These are phyloP conservation scores for Coniochaeta hoffmannii DNA, from an alignment of 2,329 filamentous ascomycete species.

Conservation along the genomic window DNA sequence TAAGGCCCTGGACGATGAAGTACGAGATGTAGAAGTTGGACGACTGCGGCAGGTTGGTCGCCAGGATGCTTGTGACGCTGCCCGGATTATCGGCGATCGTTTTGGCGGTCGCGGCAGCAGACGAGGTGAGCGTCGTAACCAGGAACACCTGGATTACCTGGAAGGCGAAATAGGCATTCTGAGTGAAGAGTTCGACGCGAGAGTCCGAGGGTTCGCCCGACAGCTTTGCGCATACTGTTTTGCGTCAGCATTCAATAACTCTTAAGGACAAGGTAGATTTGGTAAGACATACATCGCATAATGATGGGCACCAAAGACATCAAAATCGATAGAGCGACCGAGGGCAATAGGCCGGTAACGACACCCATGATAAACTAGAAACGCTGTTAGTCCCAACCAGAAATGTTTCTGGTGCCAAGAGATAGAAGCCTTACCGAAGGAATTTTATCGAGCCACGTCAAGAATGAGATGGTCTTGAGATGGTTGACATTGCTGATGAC, in stretches of 20 bases:
- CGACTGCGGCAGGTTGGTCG: constrained; percentile 67
- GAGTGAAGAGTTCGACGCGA: constrained; percentile 77
- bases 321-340: constrained; percentile 69
- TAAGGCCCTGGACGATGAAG: constrained; percentile 85
- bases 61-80: constrained; percentile 56
- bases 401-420: neutral
- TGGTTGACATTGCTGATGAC: constrained; percentile 76
- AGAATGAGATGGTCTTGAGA: constrained; percentile 58
- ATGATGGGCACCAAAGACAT: constrained; percentile 82
- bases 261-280: neutral
- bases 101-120: constrained; percentile 63
- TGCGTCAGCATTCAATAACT: neutral
- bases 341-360: constrained; percentile 76
- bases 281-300: constrained; percentile 57
- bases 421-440: too few species aligned
- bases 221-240: constrained; percentile 64
- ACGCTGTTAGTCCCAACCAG: neutral
- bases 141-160: constrained; percentile 90
- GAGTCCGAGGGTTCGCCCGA: constrained; percentile 75
- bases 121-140: constrained; percentile 73
- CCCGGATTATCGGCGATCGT: constrained; percentile 57
- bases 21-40: constrained; percentile 96
- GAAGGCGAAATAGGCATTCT: constrained; percentile 87
- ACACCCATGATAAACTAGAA: constrained; percentile 61
- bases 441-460: constrained; percentile 63